Conservation (phyloP, 1,284 basidiomycete species). For the Heliocybe sulcata region DNA sequence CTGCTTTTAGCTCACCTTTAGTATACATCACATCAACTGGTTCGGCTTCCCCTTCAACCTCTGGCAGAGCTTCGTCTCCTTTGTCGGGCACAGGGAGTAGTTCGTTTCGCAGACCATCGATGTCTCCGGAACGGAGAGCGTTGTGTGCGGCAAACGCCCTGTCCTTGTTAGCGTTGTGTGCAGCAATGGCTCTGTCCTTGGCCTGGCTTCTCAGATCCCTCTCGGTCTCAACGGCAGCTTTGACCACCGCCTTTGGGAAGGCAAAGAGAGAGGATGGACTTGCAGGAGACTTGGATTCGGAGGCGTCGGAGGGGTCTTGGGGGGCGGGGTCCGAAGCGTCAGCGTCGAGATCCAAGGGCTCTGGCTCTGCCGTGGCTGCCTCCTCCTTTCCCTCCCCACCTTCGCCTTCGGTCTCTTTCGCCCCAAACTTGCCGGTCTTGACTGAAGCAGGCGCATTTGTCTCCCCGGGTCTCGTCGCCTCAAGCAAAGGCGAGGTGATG, state of each 20-base stretch:
- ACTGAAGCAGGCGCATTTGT: constrained; percentile 14
- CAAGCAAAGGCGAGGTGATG: constrained; percentile 87
- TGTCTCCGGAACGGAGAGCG: constrained; percentile 8
- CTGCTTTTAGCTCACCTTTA: constrained; percentile 37
- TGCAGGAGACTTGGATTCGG: background rate
- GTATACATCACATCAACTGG: constrained; percentile 65
- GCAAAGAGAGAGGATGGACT: constrained; percentile 4
- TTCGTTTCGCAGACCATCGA: constrained; percentile 2
- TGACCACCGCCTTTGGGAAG: constrained; percentile 22
- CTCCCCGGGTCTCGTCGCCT: constrained; percentile 47
- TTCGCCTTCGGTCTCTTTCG: constrained; percentile 25
- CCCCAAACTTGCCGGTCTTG: constrained; percentile 33
- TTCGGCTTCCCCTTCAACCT: constrained; percentile 37
- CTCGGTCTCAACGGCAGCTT: constrained; percentile 21
- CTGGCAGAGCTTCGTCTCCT: constrained; percentile 48
- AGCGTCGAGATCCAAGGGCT: constrained; percentile 60
- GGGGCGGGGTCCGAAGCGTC: background rate
- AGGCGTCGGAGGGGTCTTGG: background rate
- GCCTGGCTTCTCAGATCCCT: constrained; percentile 19
- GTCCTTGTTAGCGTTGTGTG: constrained; percentile 15
- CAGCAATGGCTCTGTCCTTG: constrained; percentile 18
- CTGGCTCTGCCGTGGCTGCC: constrained; percentile 41
- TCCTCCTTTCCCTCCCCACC: constrained; percentile 6
- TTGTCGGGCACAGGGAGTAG: constrained; percentile 13
- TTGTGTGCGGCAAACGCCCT: constrained; percentile 18